Evolutionary conservation across 169 alveolate species (phyloP).

Genomic region (Plasmodium fragile): DNA sequence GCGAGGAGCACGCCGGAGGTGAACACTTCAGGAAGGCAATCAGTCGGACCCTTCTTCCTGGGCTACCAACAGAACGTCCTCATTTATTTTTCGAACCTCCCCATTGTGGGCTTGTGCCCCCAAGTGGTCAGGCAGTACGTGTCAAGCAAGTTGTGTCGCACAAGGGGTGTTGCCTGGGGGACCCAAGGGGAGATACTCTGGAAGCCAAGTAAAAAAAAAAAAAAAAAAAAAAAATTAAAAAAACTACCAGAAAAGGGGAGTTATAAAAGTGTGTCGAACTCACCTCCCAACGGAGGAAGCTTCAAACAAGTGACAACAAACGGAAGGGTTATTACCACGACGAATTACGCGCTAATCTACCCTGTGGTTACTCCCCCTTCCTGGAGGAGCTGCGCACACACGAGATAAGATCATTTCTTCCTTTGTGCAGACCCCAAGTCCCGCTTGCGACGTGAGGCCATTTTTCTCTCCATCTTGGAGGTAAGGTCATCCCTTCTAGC

Average conservation of each 20-base stretch:
- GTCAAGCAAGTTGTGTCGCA: background rate
- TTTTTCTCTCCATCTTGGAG: background rate
- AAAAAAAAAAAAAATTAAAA: background rate
- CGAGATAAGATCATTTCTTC: background rate
- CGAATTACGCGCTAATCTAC: background rate
- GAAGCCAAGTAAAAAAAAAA: conserved; percentile 3
- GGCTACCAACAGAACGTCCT: conserved; percentile 27
- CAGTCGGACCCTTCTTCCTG: conserved; percentile 3
- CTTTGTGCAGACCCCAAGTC: background rate
- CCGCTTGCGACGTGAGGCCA: background rate
- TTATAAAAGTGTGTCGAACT: background rate
- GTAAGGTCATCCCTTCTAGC: background rate
- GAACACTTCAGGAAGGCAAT: background rate
- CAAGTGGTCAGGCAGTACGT: background rate
- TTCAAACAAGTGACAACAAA: background rate
- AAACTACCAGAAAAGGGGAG: background rate
- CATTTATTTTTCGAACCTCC: conserved; percentile 30
- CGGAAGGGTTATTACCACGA: background rate
- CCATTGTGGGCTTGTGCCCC: background rate
- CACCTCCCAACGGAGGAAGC: too few species aligned
- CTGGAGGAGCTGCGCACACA: background rate
- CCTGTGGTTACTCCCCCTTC: background rate
- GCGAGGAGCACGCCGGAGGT: background rate
- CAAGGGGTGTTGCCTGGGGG: background rate
- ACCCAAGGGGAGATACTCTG: conserved; percentile 45